These are phyloP conservation scores for Pichia thaimueangensis DNA, from an alignment of 805 yeast species.

Conservation along the genomic window DNA sequence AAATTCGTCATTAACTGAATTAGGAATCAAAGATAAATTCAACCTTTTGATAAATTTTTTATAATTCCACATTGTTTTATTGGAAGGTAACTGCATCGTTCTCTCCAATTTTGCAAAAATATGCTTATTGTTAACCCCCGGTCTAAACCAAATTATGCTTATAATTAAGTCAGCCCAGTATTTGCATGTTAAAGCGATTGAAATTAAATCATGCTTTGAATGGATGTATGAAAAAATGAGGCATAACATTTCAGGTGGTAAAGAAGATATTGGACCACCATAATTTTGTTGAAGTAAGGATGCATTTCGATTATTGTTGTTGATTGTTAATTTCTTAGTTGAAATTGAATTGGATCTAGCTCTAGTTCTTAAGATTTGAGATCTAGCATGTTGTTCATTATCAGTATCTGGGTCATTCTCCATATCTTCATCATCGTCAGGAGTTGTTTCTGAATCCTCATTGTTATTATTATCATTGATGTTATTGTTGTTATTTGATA, in stretches of 20 bases:
- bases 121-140: conserved; percentile 49
- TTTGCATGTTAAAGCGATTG: conserved; percentile 66
- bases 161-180: conserved; percentile 74
- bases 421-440: conserved; percentile 20
- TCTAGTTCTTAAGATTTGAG: conserved; percentile 22
- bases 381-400: conserved; percentile 28
- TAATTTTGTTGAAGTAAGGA: background rate
- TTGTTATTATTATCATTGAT: background rate
- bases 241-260: conserved; percentile 58
- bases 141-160: conserved; percentile 84
- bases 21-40: conserved; percentile 71
- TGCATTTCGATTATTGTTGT: background rate
- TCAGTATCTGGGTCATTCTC: conserved; percentile 29
- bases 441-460: background rate
- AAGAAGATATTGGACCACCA: conserved; percentile 33
- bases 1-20: conserved; percentile 56
- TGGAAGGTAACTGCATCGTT: conserved; percentile 46
- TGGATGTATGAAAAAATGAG: conserved; percentile 60
- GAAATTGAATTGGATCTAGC: conserved; percentile 15
- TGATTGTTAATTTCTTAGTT: background rate
- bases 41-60: conserved; percentile 67
- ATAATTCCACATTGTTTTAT: conserved; percentile 57
- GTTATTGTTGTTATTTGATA: background rate
- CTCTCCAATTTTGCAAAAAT: conserved; percentile 48
- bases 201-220: conserved; percentile 52